A percentile compares a stretch with the other conserved stretches of the same genome.
Evolutionary conservation across 805 yeast species (phyloP).

Genomic region (Yarrowia sp.): DNA sequence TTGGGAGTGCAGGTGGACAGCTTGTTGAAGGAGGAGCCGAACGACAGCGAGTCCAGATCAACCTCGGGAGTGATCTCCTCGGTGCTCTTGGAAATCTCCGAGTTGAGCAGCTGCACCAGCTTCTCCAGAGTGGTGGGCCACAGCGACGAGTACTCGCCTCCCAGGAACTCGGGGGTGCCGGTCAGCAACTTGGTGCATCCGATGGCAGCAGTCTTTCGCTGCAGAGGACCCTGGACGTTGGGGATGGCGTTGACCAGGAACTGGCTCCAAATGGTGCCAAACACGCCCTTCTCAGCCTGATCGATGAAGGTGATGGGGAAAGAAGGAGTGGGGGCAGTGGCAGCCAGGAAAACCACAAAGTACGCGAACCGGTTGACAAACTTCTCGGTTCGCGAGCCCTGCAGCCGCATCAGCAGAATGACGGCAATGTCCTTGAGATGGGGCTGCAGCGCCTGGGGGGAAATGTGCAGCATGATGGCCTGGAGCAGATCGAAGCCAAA

Average conservation of each 20-base stretch:
- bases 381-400: conserved; percentile 80
- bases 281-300: conserved; percentile 50
- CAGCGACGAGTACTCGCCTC: conserved; percentile 55
- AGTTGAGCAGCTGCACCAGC: conserved; percentile 55
- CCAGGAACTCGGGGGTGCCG: conserved; percentile 50
- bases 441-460: conserved; percentile 57
- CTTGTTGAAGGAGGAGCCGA: conserved; percentile 85
- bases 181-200: conserved; percentile 58
- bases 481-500: conserved; percentile 87
- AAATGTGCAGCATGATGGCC: conserved; percentile 65
- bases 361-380: conserved; percentile 73
- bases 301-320: conserved; percentile 62
- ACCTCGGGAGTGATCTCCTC: conserved; percentile 49
- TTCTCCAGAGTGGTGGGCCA: conserved; percentile 56
- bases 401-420: conserved; percentile 79
- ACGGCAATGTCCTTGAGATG: conserved; percentile 76
- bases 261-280: conserved; percentile 48
- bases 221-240: conserved; percentile 52
- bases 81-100: conserved; percentile 49
- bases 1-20: conserved; percentile 66
- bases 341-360: conserved; percentile 63
- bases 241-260: conserved; percentile 50
- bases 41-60: conserved; percentile 75
- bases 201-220: conserved; percentile 57
- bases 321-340: conserved; percentile 54